Percentiles rank a stretch among this genome's conserved stretches.
Evolutionary conservation across 2,329 filamentous ascomycete genomes (phyloP).

Genomic region (Aureobasidium sp.): DNA sequence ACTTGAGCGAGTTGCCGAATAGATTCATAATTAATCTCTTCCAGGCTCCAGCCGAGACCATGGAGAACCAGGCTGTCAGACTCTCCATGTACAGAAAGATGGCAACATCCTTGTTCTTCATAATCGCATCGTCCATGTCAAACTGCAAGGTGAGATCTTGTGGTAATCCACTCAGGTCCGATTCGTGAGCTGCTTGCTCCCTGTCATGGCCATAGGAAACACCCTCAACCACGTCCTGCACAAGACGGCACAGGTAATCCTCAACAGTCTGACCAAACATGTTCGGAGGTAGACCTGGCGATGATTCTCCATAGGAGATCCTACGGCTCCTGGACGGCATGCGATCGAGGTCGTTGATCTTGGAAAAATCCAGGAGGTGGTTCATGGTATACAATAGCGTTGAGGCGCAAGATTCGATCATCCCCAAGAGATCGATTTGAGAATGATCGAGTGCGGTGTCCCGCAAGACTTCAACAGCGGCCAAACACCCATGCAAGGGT

Average conservation of each 20-base stretch:
- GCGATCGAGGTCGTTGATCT: constrained; percentile 16
- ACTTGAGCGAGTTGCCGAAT: constrained; percentile 41
- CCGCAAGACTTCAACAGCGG: constrained; percentile 32
- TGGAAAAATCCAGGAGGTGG: constrained; percentile 6
- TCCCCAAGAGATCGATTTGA: constrained; percentile 34
- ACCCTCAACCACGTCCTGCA: constrained; percentile 1
- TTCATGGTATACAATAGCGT: constrained; percentile 37
- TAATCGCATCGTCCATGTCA: not conserved
- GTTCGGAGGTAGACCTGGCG: not conserved
- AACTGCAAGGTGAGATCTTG: not conserved
- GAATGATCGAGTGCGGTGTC: constrained; percentile 30
- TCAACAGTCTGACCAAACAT: not conserved
- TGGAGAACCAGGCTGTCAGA: not conserved
- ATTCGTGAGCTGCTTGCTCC: not conserved
- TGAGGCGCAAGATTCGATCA: constrained; percentile 38
- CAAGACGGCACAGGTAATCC: not conserved
- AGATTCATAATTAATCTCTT: constrained; percentile 39
- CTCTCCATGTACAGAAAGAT: not conserved
- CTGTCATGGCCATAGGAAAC: not conserved
- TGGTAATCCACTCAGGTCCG: not conserved
- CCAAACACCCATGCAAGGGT: constrained; percentile 23
- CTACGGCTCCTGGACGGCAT: not conserved
- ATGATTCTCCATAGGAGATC: not conserved
- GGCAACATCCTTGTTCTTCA: not conserved
- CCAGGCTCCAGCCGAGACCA: constrained; percentile 23